Evolutionary conservation across 2,329 filamentous ascomycete species (phyloP).

Genomic region (Cryphonectria carpinicola): DNA sequence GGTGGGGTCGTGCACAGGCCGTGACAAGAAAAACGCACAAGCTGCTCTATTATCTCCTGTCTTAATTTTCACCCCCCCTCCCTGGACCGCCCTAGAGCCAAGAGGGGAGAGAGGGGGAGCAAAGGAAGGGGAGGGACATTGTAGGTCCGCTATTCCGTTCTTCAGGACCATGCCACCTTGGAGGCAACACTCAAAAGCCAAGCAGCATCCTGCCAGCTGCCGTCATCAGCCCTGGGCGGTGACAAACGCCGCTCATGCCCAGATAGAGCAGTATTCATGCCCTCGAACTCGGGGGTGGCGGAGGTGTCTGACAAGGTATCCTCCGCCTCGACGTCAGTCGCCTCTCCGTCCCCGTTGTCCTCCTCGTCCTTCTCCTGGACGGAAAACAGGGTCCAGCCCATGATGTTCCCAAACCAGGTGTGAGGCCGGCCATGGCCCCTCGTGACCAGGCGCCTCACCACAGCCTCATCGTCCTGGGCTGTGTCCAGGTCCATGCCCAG

Average conservation of each 20-base stretch:
- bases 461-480: conserved; percentile 60
- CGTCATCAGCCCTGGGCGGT: conserved; percentile 57
- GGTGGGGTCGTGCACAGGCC: background rate
- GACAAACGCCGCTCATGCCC: conserved; percentile 48
- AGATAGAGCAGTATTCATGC: conserved; percentile 42
- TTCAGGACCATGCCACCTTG: conserved; percentile 47
- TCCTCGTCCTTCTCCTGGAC: conserved; percentile 65
- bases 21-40: background rate
- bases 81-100: background rate
- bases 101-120: background rate
- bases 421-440: conserved; percentile 53
- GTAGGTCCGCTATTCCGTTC: conserved; percentile 2
- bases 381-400: conserved; percentile 65
- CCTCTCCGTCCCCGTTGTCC: conserved; percentile 39
- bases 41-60: background rate
- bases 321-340: conserved; percentile 29
- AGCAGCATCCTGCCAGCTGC: conserved; percentile 68
- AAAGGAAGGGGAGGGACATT: background rate
- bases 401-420: conserved; percentile 62
- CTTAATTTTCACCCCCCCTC: background rate
- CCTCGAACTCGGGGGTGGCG: conserved; percentile 43
- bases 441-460: conserved; percentile 60
- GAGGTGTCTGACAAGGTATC: conserved; percentile 19
- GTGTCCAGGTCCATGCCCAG: conserved; percentile 52
- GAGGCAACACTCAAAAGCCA: conserved; percentile 69